Evolutionary conservation across 106 monocot species (phyloP).

Genomic region (Hemerocallis citrina): DNA sequence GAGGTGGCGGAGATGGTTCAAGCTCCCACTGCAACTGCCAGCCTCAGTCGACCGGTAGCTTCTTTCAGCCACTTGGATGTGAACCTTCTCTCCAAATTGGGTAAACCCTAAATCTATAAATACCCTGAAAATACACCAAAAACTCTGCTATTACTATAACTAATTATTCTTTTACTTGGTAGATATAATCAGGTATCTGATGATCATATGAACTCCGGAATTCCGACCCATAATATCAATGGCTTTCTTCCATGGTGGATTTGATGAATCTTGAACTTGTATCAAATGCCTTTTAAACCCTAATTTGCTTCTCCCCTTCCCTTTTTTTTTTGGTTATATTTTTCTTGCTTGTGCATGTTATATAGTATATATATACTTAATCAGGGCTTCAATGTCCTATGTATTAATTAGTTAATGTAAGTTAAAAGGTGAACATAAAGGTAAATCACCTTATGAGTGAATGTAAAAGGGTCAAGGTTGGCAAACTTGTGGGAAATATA

Average conservation of each 20-base stretch:
- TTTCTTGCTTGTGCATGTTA: background rate
- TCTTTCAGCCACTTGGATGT: constrained; percentile 30
- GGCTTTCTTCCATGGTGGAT: background rate
- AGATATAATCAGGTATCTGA: background rate
- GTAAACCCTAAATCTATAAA: constrained; percentile 1
- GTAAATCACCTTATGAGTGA: background rate
- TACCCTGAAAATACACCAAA: background rate
- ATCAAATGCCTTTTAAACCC: background rate
- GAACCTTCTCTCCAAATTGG: constrained; percentile 22
- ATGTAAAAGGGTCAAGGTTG: background rate
- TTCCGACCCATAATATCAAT: background rate
- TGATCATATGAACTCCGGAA: constrained; percentile 1
- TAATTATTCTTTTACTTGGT: background rate
- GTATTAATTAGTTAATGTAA: background rate
- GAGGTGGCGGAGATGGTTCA: background rate
- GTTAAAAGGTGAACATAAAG: constrained; percentile 1
- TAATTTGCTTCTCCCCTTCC: background rate
- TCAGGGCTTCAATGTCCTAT: background rate
- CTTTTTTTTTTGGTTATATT: background rate
- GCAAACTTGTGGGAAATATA: background rate
- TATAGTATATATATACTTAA: background rate
- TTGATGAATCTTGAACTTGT: background rate
- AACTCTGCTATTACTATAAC: background rate
- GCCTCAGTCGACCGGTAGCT: constrained; percentile 5
- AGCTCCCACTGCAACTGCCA: background rate